phyloP scores from a whole-genome alignment of 352 stramenopile genomes.

The Phytopythium kandeliae region DNA sequence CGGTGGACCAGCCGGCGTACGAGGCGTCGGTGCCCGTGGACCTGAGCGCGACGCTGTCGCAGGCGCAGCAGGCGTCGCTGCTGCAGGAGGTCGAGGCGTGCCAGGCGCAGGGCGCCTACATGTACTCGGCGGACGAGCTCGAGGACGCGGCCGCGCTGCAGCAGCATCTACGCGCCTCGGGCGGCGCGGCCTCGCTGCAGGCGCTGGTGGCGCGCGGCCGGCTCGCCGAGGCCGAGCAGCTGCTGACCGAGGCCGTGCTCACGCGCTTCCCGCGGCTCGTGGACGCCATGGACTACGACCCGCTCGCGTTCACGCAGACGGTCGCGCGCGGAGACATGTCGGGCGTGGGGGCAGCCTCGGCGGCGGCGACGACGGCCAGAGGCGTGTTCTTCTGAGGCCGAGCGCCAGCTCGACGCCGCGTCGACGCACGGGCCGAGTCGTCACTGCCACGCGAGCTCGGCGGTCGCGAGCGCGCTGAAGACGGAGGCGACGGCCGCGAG shows the following conservation, averaged over 20 bases:
- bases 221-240: constrained; percentile 44
- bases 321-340: constrained; percentile 44
- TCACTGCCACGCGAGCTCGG: constrained; percentile 24
- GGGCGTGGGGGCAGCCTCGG: not conserved
- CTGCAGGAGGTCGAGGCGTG: constrained; percentile 64
- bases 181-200: constrained; percentile 15
- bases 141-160: constrained; percentile 49
- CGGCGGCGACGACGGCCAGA: not conserved
- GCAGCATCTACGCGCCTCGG: constrained; percentile 38
- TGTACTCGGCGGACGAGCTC: constrained; percentile 77
- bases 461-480: constrained; percentile 54
- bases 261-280: constrained; percentile 61
- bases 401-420: too few relatives aligned
- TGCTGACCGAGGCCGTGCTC: constrained; percentile 58
- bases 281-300: constrained; percentile 80
- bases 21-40: constrained; percentile 12
- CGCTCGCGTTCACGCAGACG: constrained; percentile 60
- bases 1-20: constrained; percentile 3
- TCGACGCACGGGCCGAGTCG: too few relatives aligned
- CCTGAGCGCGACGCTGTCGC: constrained; percentile 38
- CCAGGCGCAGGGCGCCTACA: constrained; percentile 40
- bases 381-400: not conserved
- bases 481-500: constrained; percentile 37
- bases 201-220: constrained; percentile 28
- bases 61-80: constrained; percentile 48